Conservation (phyloP, 768 basidiomycete species). For the Pulveroboletus ravenelii region DNA sequence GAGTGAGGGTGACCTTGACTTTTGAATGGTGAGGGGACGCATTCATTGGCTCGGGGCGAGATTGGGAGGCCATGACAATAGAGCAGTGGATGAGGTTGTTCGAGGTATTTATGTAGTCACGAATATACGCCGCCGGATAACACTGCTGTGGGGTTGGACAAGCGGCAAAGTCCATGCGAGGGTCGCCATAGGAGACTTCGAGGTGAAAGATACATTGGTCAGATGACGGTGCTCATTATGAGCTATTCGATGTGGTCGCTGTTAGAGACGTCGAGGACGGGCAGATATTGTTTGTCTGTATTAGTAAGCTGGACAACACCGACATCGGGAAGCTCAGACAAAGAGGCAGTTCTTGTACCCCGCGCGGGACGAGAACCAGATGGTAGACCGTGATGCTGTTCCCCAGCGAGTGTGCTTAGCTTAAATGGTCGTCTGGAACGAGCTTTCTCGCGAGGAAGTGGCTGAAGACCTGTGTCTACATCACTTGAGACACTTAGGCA, state of each 20-base stretch:
- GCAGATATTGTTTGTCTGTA: slow-evolving; percentile 16
- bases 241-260: slow-evolving; percentile 2
- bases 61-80: slow-evolving; percentile 28
- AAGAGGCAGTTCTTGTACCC: too few relatives aligned
- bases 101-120: slow-evolving; percentile 2
- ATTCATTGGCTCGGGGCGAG: slow-evolving; percentile 67
- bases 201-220: slow-evolving; percentile 2
- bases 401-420: too few relatives aligned
- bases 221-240: slow-evolving; percentile 20
- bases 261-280: background rate
- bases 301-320: background rate
- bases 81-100: slow-evolving; percentile 1
- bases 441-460: too few relatives aligned
- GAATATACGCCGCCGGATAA: slow-evolving; percentile 6
- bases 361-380: too few relatives aligned
- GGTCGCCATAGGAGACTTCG: slow-evolving; percentile 12
- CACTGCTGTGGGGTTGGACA: slow-evolving; percentile 1
- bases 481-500: too few relatives aligned
- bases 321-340: too few relatives aligned
- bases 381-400: too few relatives aligned
- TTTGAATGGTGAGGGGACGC: slow-evolving; percentile 75
- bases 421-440: too few relatives aligned
- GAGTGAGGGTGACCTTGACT: slow-evolving; percentile 60
- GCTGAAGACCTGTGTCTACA: too few relatives aligned
- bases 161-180: slow-evolving; percentile 4